Percentiles rank a stretch among this genome's conserved stretches.
phyloP scores from a whole-genome alignment of 257 asterid genomes.

The Solanum acaule region DNA sequence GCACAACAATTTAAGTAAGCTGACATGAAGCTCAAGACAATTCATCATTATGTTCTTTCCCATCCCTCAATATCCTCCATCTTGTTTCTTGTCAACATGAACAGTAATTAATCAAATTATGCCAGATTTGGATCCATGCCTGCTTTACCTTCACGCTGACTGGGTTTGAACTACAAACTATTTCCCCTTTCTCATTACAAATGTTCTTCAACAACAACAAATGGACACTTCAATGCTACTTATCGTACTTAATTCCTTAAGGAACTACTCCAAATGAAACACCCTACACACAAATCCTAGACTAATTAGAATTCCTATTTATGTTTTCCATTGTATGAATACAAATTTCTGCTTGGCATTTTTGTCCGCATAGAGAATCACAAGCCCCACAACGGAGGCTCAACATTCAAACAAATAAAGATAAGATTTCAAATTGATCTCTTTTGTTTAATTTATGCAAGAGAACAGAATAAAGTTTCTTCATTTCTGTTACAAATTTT shows the following conservation, averaged over 20 bases:
- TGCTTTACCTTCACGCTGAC: background rate
- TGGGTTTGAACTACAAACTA: background rate
- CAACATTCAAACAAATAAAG: background rate
- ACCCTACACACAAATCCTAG: background rate
- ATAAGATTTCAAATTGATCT: background rate
- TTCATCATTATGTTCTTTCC: background rate
- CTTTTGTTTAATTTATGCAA: background rate
- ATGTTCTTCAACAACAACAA: background rate
- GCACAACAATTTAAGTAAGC: background rate
- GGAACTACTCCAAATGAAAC: background rate
- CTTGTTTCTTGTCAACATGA: background rate
- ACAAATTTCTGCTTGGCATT: background rate
- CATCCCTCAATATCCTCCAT: background rate
- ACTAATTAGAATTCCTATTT: background rate
- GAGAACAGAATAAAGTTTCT: background rate
- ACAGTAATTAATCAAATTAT: background rate
- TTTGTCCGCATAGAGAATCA: background rate
- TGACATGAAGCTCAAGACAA: background rate
- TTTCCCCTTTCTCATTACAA: background rate
- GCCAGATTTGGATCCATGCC: background rate
- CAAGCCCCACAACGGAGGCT: background rate
- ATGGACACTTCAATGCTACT: background rate
- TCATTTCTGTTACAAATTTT: background rate
- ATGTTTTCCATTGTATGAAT: background rate
- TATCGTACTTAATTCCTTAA: background rate